These are phyloP conservation scores for Rostrohypoxylon terebratum DNA, from an alignment of 495 filamentous ascomycete species.

Conservation along the genomic window DNA sequence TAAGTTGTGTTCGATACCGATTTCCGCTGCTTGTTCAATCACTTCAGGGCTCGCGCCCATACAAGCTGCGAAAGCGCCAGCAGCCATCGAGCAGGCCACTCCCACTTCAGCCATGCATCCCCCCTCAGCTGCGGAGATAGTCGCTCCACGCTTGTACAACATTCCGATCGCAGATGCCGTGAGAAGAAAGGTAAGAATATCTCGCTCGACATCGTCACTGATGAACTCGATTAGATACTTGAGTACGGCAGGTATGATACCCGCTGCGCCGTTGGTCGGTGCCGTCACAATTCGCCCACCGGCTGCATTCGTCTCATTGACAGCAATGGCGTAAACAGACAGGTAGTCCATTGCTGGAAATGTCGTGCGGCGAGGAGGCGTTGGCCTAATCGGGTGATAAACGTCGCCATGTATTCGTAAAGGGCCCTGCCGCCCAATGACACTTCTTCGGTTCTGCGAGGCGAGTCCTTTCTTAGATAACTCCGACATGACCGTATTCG, in stretches of 20 bases:
- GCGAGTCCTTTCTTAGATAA: conserved; percentile 9
- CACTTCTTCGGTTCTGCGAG: conserved; percentile 26
- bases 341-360: conserved; percentile 54
- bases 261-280: conserved; percentile 53
- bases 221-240: conserved; percentile 53
- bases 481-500: neutral
- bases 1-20: conserved; percentile 54
- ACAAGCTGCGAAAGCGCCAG: conserved; percentile 52
- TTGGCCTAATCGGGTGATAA: conserved; percentile 50
- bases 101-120: conserved; percentile 56
- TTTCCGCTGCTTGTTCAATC: conserved; percentile 54
- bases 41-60: conserved; percentile 53
- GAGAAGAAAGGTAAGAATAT: conserved; percentile 51
- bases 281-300: conserved; percentile 54
- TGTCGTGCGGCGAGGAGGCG: conserved; percentile 50
- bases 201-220: conserved; percentile 52
- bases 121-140: conserved; percentile 52
- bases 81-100: conserved; percentile 56
- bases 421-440: conserved; percentile 33
- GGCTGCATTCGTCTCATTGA: conserved; percentile 54
- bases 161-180: conserved; percentile 53
- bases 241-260: conserved; percentile 52
- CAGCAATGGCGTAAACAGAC: conserved; percentile 53
- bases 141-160: conserved; percentile 54
- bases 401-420: conserved; percentile 50